Base-by-base conservation (phyloP, 148 eudicot species). In the Camellia sinensis region DNA sequence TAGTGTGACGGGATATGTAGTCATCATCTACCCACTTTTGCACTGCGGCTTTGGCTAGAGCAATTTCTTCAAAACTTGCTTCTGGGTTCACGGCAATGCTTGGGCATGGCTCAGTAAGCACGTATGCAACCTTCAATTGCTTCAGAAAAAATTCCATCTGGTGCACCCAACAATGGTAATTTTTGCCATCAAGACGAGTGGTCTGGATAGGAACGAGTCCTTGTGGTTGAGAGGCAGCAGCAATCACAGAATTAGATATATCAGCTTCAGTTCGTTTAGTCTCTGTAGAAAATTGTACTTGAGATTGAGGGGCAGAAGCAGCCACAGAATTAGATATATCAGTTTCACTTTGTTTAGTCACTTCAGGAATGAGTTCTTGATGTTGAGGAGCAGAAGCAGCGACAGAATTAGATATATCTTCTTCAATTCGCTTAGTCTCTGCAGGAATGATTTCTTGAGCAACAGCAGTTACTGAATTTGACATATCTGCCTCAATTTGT, bases 21-120 rank as follows among this genome's bases (percentile, higher is more conserved):
- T 94, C 89, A 79, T 92, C 98, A 22, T 89, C 86, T 40, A 75
- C 82, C 97, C 97, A 91, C 69, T 85, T 91, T 66, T 86, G 88
- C 59, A 77, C 72, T 73, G 87, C 85, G 74, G 80, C 81, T 83
- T 87, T 71, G 41, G 81, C 78, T 84, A 77, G 82, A 50, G 73
- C 71, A 2, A 73, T 75, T 67, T 90, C 88, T 48, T 82, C 79
- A 22, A 61, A 79, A 53, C 59, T 78, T 21, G 82, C 87, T 77
- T 82, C 88, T 3, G 62, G 71, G 57, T 17, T 53, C 5, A 62
- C 15, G 67, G 75, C 53, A 59, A 84, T 83, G 76, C 77, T 85
- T 19, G 97, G 97, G 86, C 89, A 85, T 57, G 89, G 87, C 45
- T 87, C 84, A 67, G 84, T 77, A 57, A 93, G 94, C 66, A 91